Evolutionary conservation across 192 early-diverging fungal genomes (phyloP).

Genomic region (Coemansia sp.): DNA sequence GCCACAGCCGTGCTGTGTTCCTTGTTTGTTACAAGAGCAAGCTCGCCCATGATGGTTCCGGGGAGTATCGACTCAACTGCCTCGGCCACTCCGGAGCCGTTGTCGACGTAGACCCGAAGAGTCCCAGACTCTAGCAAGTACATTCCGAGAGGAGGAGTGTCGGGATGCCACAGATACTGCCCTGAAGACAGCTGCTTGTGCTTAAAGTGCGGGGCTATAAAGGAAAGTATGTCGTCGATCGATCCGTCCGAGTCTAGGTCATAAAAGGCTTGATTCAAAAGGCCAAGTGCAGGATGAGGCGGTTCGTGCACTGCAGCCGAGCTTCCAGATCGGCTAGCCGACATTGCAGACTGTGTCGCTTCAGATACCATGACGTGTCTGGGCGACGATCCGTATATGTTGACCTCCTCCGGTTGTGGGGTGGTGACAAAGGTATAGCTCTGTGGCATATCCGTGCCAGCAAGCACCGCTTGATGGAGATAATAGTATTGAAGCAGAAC

Average conservation of each 20-base stretch:
- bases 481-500: conserved; percentile 77
- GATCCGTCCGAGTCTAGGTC: conserved; percentile 57
- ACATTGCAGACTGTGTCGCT: conserved; percentile 47
- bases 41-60: conserved; percentile 88
- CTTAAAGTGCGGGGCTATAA: conserved; percentile 65
- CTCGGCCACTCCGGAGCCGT: conserved; percentile 30
- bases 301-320: conserved; percentile 1
- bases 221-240: conserved; percentile 58
- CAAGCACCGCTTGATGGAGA: conserved; percentile 51
- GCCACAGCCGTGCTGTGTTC: conserved; percentile 61
- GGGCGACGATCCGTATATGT: conserved; percentile 37
- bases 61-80: conserved; percentile 82
- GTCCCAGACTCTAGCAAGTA: conserved; percentile 78
- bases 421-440: conserved; percentile 35
- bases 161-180: conserved; percentile 67
- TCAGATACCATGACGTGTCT: conserved; percentile 43
- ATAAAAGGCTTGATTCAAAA: conserved; percentile 64
- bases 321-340: conserved; percentile 13
- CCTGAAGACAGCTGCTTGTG: conserved; percentile 57
- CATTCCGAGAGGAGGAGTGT: conserved; percentile 60
- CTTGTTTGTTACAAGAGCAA: conserved; percentile 70
- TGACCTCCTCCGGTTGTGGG: conserved; percentile 30
- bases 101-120: conserved; percentile 57
- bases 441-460: conserved; percentile 26
- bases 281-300: conserved; percentile 49